Evolutionary conservation across 805 yeast genomes (phyloP), one percentile per base, ranked within the genome.

Genomic region (Nakazawaea ernobii): DNA sequence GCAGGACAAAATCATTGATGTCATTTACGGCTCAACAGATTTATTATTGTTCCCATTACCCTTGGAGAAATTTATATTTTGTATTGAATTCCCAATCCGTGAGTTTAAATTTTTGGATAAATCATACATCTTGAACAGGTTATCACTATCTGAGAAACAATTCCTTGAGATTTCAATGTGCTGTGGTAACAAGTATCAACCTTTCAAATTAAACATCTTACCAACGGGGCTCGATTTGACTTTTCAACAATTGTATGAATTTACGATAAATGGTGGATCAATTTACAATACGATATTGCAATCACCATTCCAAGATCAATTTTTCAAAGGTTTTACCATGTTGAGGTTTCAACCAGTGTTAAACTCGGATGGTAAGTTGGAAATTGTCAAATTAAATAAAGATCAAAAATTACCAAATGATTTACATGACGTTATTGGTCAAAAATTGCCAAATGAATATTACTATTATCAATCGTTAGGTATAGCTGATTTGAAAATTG

Each of bases 1-100:
- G 52, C 75, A 75, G 39, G 70, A 69, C 42, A 71, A 69, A 0
- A 66, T 71, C 40, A 76, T 92, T 43, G 90, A 91, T 61, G 81
- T 85, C 5, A 79, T 91, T 33, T 86, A 81, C 63, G 96, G 96
- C 0, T 83, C 96, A 7, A 83, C 90, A 1, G 98, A 94, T 56
- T 73, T 82, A 35, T 67, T 91, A 39, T 68, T 92, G 60, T 62
- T 79, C 40, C 66, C 65, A 5, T 74, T 77, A 24, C 63, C 68
- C 14, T 73, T 85, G 27, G 94, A 87, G 49, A 84, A 79, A 53
- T 80, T 90, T 49, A 83, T 92, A 48, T 63, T 82, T 43, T 78
- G 84, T 15, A 74, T 90, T 72, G 95, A 86, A 51, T 75, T 81
- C 52, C 79, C 74, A 46, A 70, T 74, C 32, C 76, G 75, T 53